Base-by-base conservation (phyloP, 768 basidiomycete species). In the Suillus cothurnatus region DNA sequence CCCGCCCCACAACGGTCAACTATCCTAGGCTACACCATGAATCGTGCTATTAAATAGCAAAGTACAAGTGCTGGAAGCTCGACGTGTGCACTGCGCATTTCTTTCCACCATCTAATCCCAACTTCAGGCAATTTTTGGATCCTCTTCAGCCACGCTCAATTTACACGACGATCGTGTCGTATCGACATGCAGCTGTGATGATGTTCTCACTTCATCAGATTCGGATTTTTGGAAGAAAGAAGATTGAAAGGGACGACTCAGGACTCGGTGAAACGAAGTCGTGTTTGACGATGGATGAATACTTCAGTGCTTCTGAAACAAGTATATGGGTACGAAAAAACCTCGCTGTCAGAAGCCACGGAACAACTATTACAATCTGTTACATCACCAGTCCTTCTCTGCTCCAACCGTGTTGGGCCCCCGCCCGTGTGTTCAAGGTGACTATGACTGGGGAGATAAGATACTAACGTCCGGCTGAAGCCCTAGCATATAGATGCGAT, bases 401-500 rank as follows among this genome's bases (percentile, higher is more conserved):
- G 17, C 28, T 21, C 57, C 26, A 58, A 58, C 38, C 15, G 5
- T 17, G 23, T 9, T 7, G 36, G 5, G 11, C 2, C 21, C 2
- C 21, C 21, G 43, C 34, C 34, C 4, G 38, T 58, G 57, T 39
- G 26, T 28, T 39, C 31, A 32, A 21, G 28, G 19, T 31, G 17
- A 34, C 12, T 41, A 38, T 39, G 4, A 39, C 19, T 19, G 26
- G 6, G n/a, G 58, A 59, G 58, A 59, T 12, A 67, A 47, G n/a
- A 67, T 67, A 28, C 41, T 56, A 12, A 43, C 47, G 39, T 77
- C 61, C 0, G 80, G 80, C 59, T 76, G 62, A 49, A 91, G 77
- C 2, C 79, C 82, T 57, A 93, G 76, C 9, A 80, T 79, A 70
- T 93, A 93, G 21, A 93, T 59, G 38, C 73, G 77, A 73, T 90